Base-by-base conservation (phyloP, 345 rosid species). In the Salix viminalis region DNA sequence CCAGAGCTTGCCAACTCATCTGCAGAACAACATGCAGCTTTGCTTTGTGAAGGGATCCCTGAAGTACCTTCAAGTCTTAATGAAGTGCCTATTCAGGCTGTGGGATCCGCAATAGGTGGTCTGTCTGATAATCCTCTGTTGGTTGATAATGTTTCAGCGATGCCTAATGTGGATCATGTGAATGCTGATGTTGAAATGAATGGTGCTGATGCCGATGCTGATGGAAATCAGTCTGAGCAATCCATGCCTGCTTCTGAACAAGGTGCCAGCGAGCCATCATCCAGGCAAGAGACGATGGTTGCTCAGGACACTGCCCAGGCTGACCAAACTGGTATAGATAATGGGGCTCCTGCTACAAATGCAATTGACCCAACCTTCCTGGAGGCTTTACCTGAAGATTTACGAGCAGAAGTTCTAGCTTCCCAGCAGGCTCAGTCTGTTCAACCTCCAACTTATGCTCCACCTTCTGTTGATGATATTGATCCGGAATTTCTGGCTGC, bases 401-500 rank as follows among this genome's bases (percentile, higher is more conserved):
- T 95, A 71, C 88, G 96, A 16, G 96, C 96, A 23, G 99, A 95
- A 84, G 99, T 95, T 78, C 89, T 95, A 64, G 99, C 99, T 86
- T 93, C 99, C 56, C 99, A 95, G 83, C 99, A 93, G 86, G 89
- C 98, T 75, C 97, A 91, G 84, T 78, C 99, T 34, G 94, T 90
- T 77, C 97, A 89, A 77, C 94, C 92, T 85, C 97, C 97, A 79
- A 79, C 89, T 73, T 93, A 90, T 83, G 88, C 83, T 42, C 94
- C 98, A 4, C 97, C 99, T 86, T 79, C 98, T 44, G 96, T 89
- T 71, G 97, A 93, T 68, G 97, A 93, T 73, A 95, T 95, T 80
- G 98, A 95, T 88, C 98, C 97, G 24, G 98, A 95, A 84, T 95
- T 95, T 84, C 85, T 95, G 84, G 98, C 99, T 77, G 99, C 99